phyloP scores from a whole-genome alignment of 768 basidiomycete genomes.

The Vishniacozyma victoriae region DNA sequence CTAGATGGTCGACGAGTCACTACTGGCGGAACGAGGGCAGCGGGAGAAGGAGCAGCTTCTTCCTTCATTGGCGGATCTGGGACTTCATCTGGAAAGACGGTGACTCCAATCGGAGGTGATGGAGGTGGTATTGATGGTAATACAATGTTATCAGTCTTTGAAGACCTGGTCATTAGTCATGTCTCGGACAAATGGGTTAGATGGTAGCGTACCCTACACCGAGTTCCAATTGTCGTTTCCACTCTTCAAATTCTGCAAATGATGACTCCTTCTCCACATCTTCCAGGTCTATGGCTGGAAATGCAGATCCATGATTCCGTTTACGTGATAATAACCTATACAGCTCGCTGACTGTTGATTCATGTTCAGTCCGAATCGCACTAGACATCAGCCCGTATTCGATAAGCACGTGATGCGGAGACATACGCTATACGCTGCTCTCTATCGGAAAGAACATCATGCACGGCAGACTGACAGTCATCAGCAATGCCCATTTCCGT shows the following conservation, averaged over 20 bases:
- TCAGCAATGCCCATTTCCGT: constrained; percentile 6
- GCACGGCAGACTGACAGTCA: constrained; percentile 20
- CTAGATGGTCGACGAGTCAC: neutral
- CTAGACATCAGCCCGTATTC: neutral
- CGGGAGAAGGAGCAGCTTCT: neutral
- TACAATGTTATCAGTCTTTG: constrained; percentile 10
- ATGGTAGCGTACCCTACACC: constrained; percentile 25
- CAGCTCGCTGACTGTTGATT: constrained; percentile 14
- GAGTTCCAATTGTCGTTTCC: constrained; percentile 29
- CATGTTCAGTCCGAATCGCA: constrained; percentile 16
- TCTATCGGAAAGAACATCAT: constrained; percentile 12
- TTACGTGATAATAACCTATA: constrained; percentile 17
- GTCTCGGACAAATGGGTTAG: neutral
- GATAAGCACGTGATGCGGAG: too few species aligned
- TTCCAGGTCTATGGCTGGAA: constrained; percentile 27
- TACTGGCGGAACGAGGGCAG: neutral
- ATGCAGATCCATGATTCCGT: constrained; percentile 2
- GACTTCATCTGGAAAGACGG: constrained; percentile 32
- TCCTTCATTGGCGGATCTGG: neutral
- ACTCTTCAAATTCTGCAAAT: constrained; percentile 19
- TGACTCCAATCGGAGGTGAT: constrained; percentile 27
- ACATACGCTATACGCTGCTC: constrained; percentile 20
- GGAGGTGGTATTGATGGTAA: constrained; percentile 26
- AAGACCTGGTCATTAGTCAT: constrained; percentile 6
- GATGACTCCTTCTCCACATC: constrained; percentile 5